Conservation (phyloP, 768 basidiomycete species). For the Amanita jacksonii region DNA sequence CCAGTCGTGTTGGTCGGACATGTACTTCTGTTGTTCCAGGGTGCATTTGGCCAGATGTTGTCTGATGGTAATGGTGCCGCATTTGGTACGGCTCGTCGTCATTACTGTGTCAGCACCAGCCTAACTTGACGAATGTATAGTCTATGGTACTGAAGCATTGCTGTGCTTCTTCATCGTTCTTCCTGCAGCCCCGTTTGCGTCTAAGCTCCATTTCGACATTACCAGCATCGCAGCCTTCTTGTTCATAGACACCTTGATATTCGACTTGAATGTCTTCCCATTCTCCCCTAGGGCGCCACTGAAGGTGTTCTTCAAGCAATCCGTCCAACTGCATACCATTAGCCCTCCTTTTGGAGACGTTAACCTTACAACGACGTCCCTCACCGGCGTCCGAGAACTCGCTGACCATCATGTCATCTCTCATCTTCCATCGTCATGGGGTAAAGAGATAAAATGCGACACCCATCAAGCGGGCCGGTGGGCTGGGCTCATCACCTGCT, state of each 20-base stretch:
- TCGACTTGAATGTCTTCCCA: slow-evolving; percentile 42
- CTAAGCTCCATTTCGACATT: slow-evolving; percentile 30
- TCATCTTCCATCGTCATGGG: slow-evolving; percentile 41
- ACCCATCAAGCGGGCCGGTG: slow-evolving; percentile 14
- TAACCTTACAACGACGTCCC: slow-evolving; percentile 22
- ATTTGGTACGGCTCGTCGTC: slow-evolving; percentile 31
- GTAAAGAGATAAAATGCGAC: slow-evolving; percentile 24
- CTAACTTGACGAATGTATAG: slow-evolving; percentile 21
- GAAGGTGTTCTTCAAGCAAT: slow-evolving; percentile 66
- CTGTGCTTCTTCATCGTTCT: slow-evolving; percentile 42
- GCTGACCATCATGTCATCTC: slow-evolving; percentile 34
- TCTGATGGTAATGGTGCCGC: slow-evolving; percentile 24
- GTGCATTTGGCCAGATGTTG: slow-evolving; percentile 20
- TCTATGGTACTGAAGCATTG: slow-evolving; percentile 38
- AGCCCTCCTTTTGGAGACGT: too few species aligned
- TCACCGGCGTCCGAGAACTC: slow-evolving; percentile 37
- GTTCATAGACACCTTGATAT: slow-evolving; percentile 35
- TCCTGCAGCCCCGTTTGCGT: slow-evolving; percentile 56
- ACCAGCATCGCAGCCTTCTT: slow-evolving; percentile 24
- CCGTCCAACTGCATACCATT: slow-evolving; percentile 32
- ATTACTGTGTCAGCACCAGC: neutral
- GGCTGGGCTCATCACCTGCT: slow-evolving; percentile 35
- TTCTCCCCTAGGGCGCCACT: slow-evolving; percentile 54
- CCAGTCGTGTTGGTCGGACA: slow-evolving; percentile 21
- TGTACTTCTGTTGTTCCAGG: slow-evolving; percentile 17